Percentiles rank a stretch among this genome's conserved stretches.
phyloP scores from a whole-genome alignment of 495 filamentous ascomycete species.

The Penicillium paxilli region DNA sequence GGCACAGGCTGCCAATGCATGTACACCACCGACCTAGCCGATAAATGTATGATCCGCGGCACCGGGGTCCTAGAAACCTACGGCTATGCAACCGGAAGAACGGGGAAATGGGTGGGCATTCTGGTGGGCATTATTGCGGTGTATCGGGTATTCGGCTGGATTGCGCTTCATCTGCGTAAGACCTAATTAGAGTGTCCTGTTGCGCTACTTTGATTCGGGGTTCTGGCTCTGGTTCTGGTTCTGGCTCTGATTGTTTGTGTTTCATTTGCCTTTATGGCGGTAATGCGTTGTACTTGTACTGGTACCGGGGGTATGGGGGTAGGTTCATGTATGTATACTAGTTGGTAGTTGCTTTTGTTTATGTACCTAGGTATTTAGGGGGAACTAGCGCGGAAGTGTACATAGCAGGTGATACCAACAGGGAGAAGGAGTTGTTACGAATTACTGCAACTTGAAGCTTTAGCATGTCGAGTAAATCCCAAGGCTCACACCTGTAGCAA shows the following conservation, averaged over 20 bases:
- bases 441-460: no score
- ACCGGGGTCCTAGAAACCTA: conserved; percentile 65
- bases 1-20: conserved; percentile 61
- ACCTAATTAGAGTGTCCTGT: no score
- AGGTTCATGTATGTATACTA: neutral
- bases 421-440: no score
- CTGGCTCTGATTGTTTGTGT: no score
- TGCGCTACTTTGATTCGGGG: no score
- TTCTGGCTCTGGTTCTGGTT: no score
- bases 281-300: conserved; percentile 10
- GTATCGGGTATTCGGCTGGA: conserved; percentile 65
- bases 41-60: conserved; percentile 67
- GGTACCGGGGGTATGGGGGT: no score
- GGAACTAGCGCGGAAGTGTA: no score
- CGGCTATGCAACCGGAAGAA: conserved; percentile 61
- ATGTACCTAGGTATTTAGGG: no score
- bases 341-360: neutral
- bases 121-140: conserved; percentile 70
- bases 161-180: conserved; percentile 37
- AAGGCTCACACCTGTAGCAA: no score
- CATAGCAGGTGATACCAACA: no score
- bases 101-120: conserved; percentile 73
- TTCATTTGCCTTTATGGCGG: neutral
- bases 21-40: conserved; percentile 62
- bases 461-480: no score